phyloP scores from a whole-genome alignment of 2,329 filamentous ascomycete genomes.

The Aureobasidium lini region DNA sequence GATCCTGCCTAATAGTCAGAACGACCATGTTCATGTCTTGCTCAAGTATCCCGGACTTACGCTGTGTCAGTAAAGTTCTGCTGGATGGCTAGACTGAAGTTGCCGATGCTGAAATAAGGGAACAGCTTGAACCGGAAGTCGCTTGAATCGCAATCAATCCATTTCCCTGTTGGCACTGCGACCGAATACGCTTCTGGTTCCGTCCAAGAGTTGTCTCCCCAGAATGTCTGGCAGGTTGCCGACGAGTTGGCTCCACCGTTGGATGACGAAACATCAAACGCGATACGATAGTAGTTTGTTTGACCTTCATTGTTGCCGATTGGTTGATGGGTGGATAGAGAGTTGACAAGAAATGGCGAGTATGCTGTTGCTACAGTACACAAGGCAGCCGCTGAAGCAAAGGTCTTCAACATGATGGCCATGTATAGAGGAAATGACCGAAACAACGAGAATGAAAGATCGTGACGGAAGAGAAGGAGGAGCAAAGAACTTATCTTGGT shows the following conservation, averaged over 20 bases:
- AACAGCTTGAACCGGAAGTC: slow-evolving; percentile 22
- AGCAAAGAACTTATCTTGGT: background rate
- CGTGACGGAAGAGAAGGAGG: background rate
- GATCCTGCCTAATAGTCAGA: background rate
- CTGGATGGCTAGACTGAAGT: slow-evolving; percentile 21
- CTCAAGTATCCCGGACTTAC: background rate
- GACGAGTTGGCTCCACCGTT: slow-evolving; percentile 14
- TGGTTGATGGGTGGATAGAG: slow-evolving; percentile 21
- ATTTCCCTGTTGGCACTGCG: slow-evolving; percentile 19
- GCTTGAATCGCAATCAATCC: slow-evolving; percentile 20
- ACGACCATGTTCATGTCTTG: background rate
- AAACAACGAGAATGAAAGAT: background rate
- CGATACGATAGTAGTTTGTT: slow-evolving; percentile 23
- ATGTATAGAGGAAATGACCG: background rate
- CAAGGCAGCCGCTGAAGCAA: background rate
- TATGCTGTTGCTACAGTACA: slow-evolving; percentile 1
- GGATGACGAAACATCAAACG: slow-evolving; percentile 19
- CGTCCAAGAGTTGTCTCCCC: slow-evolving; percentile 21
- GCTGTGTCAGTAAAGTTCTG: slow-evolving; percentile 19
- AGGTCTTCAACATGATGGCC: background rate
- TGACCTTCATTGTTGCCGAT: slow-evolving; percentile 21
- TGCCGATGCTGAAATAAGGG: slow-evolving; percentile 22
- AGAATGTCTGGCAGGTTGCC: slow-evolving; percentile 20
- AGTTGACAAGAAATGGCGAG: slow-evolving; percentile 10
- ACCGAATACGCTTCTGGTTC: slow-evolving; percentile 16